A percentile compares a stretch with the other conserved stretches of the same genome.
These are phyloP conservation scores for Debaryomyces sp. DNA, from an alignment of 1,139 yeast genomes.

Conservation along the genomic window DNA sequence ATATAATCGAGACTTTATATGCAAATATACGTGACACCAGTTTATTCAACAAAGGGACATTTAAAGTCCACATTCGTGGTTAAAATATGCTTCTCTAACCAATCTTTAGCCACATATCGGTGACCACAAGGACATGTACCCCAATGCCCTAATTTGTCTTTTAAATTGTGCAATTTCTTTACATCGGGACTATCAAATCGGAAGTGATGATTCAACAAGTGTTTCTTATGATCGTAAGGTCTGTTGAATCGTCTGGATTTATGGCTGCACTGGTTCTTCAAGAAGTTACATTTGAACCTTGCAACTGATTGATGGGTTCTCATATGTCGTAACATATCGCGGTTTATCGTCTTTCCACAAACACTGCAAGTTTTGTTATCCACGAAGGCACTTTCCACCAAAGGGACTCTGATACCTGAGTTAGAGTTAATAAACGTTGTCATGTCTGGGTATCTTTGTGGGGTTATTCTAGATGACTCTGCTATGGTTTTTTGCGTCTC, in stretches of 20 bases:
- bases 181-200: conserved; percentile 53
- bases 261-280: conserved; percentile 58
- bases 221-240: conserved; percentile 72
- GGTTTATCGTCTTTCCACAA: conserved; percentile 59
- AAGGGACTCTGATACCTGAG: conserved; percentile 34
- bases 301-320: conserved; percentile 63
- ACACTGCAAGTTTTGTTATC: conserved; percentile 46
- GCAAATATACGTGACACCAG: background rate
- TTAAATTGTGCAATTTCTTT: conserved; percentile 52
- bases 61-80: conserved; percentile 28
- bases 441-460: conserved; percentile 39
- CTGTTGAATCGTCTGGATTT: conserved; percentile 67
- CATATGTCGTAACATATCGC: conserved; percentile 68
- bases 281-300: conserved; percentile 62
- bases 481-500: background rate
- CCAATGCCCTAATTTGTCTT: conserved; percentile 52
- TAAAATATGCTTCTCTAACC: conserved; percentile 61
- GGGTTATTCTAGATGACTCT: conserved; percentile 3
- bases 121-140: conserved; percentile 65
- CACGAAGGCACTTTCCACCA: conserved; percentile 37
- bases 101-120: conserved; percentile 50
- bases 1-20: background rate
- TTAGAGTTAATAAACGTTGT: conserved; percentile 45
- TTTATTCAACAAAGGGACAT: conserved; percentile 31
- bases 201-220: conserved; percentile 64